Evolutionary conservation across 139 green algal species (phyloP).

Genomic region (Tetraselmis striata): DNA sequence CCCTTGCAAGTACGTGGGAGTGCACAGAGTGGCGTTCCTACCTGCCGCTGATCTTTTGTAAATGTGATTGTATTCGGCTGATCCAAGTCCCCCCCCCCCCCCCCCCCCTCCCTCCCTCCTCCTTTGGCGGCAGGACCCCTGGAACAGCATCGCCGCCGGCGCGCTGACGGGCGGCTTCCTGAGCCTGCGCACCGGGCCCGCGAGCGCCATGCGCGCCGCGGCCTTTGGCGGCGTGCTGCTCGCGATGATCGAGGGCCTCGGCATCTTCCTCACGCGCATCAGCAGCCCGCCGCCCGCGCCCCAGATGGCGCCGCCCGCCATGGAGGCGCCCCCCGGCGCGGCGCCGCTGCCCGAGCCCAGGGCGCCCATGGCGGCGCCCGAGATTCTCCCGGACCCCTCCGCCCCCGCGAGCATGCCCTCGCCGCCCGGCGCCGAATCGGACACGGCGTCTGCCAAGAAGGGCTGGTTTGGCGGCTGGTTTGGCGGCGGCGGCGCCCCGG

Average conservation of each 20-base stretch:
- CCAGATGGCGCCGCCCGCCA: constrained; percentile 32
- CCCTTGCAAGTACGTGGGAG: no score
- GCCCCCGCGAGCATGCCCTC: constrained; percentile 10
- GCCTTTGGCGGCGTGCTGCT: constrained; percentile 90
- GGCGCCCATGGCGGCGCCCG: neutral
- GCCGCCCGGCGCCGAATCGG: neutral
- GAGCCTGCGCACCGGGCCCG: constrained; percentile 76
- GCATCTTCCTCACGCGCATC: constrained; percentile 87
- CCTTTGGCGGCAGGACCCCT: constrained; percentile 87
- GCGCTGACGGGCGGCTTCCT: constrained; percentile 89
- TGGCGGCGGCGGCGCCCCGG: constrained; percentile 10
- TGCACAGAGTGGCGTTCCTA: no score
- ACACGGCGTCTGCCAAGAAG: neutral
- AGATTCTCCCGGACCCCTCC: neutral
- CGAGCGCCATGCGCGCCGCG: constrained; percentile 66
- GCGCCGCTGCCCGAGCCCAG: neutral
- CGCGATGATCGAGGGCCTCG: constrained; percentile 94
- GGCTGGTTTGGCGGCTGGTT: constrained; percentile 24
- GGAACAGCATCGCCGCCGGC: constrained; percentile 92
- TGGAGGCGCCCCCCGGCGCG: constrained; percentile 38
- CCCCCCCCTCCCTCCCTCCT: no score
- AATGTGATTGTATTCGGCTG: no score
- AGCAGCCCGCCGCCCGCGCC: constrained; percentile 68
- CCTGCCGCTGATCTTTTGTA: no score
- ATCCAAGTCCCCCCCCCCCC: no score